phyloP scores from a whole-genome alignment of 345 rosid species.

The Salix arbutifolia region DNA sequence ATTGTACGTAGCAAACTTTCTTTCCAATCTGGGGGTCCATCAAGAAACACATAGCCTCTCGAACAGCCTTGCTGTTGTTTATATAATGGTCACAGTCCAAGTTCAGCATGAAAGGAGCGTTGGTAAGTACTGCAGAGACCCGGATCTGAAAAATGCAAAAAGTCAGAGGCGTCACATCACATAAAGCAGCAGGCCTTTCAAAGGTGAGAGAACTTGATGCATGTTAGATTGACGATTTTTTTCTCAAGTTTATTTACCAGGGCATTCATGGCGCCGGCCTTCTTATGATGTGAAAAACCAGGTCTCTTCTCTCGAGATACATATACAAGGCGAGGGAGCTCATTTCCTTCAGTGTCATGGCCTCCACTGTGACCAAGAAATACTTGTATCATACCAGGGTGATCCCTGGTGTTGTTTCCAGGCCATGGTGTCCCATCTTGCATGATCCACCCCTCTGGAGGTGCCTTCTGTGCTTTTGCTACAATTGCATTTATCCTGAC shows the following conservation, averaged over 20 bases:
- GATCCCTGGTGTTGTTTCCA: slow-evolving; percentile 96
- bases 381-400: slow-evolving; percentile 85
- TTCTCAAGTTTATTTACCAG: slow-evolving; percentile 41
- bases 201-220: not conserved
- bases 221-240: not conserved
- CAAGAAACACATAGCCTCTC: slow-evolving; percentile 36
- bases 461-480: slow-evolving; percentile 78
- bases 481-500: slow-evolving; percentile 83
- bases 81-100: slow-evolving; percentile 33
- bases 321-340: slow-evolving; percentile 34
- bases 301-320: slow-evolving; percentile 37
- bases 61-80: slow-evolving; percentile 31
- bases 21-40: slow-evolving; percentile 34
- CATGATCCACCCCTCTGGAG: slow-evolving; percentile 93
- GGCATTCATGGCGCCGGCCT: slow-evolving; percentile 98
- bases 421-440: slow-evolving; percentile 99
- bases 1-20: slow-evolving; percentile 31
- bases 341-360: slow-evolving; percentile 32
- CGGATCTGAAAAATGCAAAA: slow-evolving; percentile 22
- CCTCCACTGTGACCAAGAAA: slow-evolving; percentile 37
- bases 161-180: not conserved
- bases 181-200: not conserved
- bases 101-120: slow-evolving; percentile 39
- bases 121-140: slow-evolving; percentile 31
- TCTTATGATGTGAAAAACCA: slow-evolving; percentile 59